Base-by-base conservation (phyloP, 192 early-diverging fungal species). In the Umbelopsis sp. region DNA sequence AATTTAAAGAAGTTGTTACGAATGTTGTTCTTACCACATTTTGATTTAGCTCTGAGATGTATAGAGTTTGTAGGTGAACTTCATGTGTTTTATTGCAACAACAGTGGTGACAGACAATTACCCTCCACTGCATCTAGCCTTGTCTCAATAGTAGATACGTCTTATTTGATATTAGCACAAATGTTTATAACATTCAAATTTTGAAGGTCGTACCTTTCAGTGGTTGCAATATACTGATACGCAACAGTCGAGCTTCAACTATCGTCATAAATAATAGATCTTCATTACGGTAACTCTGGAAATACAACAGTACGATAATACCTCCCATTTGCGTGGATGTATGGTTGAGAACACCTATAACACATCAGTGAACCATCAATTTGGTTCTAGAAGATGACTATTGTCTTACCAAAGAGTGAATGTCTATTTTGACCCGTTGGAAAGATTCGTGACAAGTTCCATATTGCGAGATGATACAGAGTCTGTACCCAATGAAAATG, bases 181-280 rank as follows among this genome's bases (percentile, higher is more conserved):
- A 22, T n/a, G n/a, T 25, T 1, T 0, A 4, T 43, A 8, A 11
- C 16, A 71, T n/a, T 51, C 11, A 31, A 4, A 14, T 12, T 20
- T 43, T 29, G 29, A 22, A 69, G 24, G 43, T 74, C 34, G 62
- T 73, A 81, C 79, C 81, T 16, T 51, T 86, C 3, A 76, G 68
- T 17, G 94, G 95, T 74, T 95, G 93, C 20, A 97, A 65, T 12
- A 96, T 91, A 76, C 87, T 94, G 36, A 86, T 83, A 5, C 91
- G 86, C 31, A 97, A 81, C 20, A 95, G 72, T 4, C 93, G 85
- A 17, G 86, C 77, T 56, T 8, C 12, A 25, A 14, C 25, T 80
- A 82, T 74, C 75, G 78, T 47, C 70, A 73, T 29, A 76, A 77
- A 21, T 53, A 52, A 25, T 49, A 49, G 20, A 0, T 1, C 47